Base-by-base conservation (phyloP, 2,329 filamentous ascomycete species). In the Clonostachys solani region DNA sequence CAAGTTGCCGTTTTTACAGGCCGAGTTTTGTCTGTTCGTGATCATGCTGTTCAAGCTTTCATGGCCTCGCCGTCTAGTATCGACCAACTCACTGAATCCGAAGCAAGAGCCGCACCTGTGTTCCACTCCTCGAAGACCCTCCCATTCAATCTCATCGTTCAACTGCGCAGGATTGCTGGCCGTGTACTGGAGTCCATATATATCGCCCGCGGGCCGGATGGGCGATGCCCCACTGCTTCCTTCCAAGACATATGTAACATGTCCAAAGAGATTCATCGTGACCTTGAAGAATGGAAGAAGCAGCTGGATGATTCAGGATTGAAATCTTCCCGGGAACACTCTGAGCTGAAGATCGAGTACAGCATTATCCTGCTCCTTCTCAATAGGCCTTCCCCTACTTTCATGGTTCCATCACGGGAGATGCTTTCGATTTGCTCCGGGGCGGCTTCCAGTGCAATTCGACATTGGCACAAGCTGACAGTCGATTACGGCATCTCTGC, bases 121-220 rank as follows among this genome's bases (percentile, higher is more conserved):
- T 51, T 51, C 5, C 50, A 56, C 15, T 47, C 43, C n/a, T 49
- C 55, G 38, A 44, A 23, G 5, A 42, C 54, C 10, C 19, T 29
- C 4, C 45, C 50, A 4, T 58, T 54, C 34, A 41, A 46, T 5
- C 47, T 48, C 3, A 47, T 55, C 40, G 52, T 54, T 3, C 37
- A 41, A 9, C 45, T 59, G 2, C 50, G 56, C 0, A 48, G 52
- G 35, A 54, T 58, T 5, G 49, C 49, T 5, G 56, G 56, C 5
- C 56, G 52, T n/a, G 48, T 59, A 9, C 51, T 58, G 4, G 56
- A 59, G 18, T 59, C 56, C 3, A 45, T 59, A 3, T 59, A 57
- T 12, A 59, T 59, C 10, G 56, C 50, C 5, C 50, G 56, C 16
- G 52, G 51, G 1, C 46, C 56, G 1, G 54, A 58, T 34, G 54